These are phyloP conservation scores for Thoreauomyces humboldtii DNA, from an alignment of 192 early-diverging fungal species.

Conservation along the genomic window DNA sequence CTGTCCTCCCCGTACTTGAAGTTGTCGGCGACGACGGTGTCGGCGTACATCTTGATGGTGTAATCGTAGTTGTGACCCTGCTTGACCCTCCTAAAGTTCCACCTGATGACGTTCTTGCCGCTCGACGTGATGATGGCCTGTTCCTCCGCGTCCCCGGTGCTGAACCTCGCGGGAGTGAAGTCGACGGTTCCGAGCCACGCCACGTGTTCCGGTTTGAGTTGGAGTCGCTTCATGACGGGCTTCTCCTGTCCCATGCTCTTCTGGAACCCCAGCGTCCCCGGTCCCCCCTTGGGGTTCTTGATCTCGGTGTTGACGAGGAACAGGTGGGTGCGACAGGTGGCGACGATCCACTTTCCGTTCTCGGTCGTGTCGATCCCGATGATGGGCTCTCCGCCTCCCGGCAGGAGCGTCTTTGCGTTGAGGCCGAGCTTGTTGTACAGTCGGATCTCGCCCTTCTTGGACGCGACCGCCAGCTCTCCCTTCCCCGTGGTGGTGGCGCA, in stretches of 20 bases:
- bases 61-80: constrained; percentile 76
- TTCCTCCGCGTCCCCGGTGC: constrained; percentile 75
- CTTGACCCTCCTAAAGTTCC: constrained; percentile 85
- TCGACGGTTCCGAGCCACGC: constrained; percentile 66
- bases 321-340: constrained; percentile 84
- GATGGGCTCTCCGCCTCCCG: constrained; percentile 85
- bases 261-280: constrained; percentile 50
- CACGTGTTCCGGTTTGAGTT: constrained; percentile 86
- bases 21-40: constrained; percentile 85
- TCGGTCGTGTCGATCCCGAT: constrained; percentile 86
- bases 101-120: constrained; percentile 86
- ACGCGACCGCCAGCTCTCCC: constrained; percentile 80
- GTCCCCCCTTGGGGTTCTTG: constrained; percentile 33
- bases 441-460: constrained; percentile 84
- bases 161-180: constrained; percentile 90
- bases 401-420: constrained; percentile 82
- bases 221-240: constrained; percentile 66
- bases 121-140: constrained; percentile 85
- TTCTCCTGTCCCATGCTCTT: constrained; percentile 65
- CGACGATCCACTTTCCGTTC: constrained; percentile 80
- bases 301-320: constrained; percentile 75
- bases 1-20: constrained; percentile 81
- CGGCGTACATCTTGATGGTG: constrained; percentile 81
- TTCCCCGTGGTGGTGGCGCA: constrained; percentile 70
- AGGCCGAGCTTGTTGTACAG: constrained; percentile 75